These are phyloP conservation scores for Avena atlantica DNA, from an alignment of 176 grass and related monocot species.

Conservation along the genomic window DNA sequence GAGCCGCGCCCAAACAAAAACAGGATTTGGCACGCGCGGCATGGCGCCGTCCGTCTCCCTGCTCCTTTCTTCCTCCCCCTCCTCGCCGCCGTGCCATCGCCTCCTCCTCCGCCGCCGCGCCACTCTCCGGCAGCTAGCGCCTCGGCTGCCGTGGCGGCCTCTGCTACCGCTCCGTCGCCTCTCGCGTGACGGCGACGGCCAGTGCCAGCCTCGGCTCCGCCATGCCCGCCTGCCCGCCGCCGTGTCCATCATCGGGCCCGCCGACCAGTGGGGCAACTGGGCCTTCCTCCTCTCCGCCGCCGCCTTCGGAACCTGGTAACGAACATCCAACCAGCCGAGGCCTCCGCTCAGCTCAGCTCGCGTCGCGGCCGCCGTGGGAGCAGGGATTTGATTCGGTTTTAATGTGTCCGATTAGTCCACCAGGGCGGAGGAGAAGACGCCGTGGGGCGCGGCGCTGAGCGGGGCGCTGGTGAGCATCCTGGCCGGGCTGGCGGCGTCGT, in stretches of 20 bases:
- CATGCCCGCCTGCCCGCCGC: slow-evolving; percentile 36
- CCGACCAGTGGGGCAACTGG: slow-evolving; percentile 88
- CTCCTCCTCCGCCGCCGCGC: not conserved
- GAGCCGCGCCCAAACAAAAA: not conserved
- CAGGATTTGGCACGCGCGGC: not conserved
- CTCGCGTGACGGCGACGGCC: not conserved
- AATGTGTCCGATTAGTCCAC: not conserved
- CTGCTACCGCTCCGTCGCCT: not conserved
- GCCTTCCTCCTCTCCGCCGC: slow-evolving; percentile 80
- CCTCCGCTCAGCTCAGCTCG: not conserved
- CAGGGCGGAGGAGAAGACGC: slow-evolving; percentile 64
- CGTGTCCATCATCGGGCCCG: slow-evolving; percentile 60
- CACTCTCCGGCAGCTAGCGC: not conserved
- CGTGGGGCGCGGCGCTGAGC: slow-evolving; percentile 71
- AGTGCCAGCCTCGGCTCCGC: not conserved
- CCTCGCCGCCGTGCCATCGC: not conserved
- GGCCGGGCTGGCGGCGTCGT: slow-evolving; percentile 66
- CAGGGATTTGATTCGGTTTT: not conserved
- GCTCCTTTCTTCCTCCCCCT: slow-evolving; percentile 27
- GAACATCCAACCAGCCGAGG: not conserved
- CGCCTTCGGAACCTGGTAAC: slow-evolving; percentile 86
- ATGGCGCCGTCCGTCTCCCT: slow-evolving; percentile 37
- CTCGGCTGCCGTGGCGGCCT: not conserved
- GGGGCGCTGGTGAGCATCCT: slow-evolving; percentile 82
- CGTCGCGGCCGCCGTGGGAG: not conserved